phyloP scores from a whole-genome alignment of 1,139 yeast genomes.

The Yamadazyma diospyri region DNA sequence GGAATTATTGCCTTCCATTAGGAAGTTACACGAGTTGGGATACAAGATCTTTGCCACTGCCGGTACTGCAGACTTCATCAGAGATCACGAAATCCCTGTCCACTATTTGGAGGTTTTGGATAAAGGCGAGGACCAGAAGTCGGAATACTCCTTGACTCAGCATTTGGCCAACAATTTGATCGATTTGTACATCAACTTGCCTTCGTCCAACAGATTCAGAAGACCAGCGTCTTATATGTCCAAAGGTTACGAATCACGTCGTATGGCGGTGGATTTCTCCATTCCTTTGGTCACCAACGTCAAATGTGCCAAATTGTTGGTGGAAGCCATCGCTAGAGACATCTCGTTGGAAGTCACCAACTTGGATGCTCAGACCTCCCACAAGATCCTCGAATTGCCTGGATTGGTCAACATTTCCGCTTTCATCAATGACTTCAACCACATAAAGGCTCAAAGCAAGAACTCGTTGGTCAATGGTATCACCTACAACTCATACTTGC shows the following conservation, averaged over 20 bases:
- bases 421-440: slow-evolving; percentile 67
- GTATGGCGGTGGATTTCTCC: slow-evolving; percentile 99
- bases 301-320: slow-evolving; percentile 91
- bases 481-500: slow-evolving; percentile 79
- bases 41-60: slow-evolving; percentile 94
- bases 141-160: slow-evolving; percentile 92
- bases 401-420: slow-evolving; percentile 84
- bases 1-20: slow-evolving; percentile 86
- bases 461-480: slow-evolving; percentile 82
- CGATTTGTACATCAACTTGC: slow-evolving; percentile 93
- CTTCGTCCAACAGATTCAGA: slow-evolving; percentile 95
- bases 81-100: slow-evolving; percentile 91
- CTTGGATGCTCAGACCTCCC: slow-evolving; percentile 89
- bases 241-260: slow-evolving; percentile 96
- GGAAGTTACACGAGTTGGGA: slow-evolving; percentile 77
- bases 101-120: slow-evolving; percentile 88
- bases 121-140: slow-evolving; percentile 73
- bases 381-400: slow-evolving; percentile 76
- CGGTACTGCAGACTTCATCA: slow-evolving; percentile 97
- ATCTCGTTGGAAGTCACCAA: slow-evolving; percentile 65
- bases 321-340: slow-evolving; percentile 84
- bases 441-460: slow-evolving; percentile 66
- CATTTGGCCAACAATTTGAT: slow-evolving; percentile 96
- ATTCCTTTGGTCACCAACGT: slow-evolving; percentile 97
- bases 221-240: slow-evolving; percentile 98